Evolutionary conservation across 2,329 filamentous ascomycete species (phyloP).

Genomic region (Trichoderma sp.): DNA sequence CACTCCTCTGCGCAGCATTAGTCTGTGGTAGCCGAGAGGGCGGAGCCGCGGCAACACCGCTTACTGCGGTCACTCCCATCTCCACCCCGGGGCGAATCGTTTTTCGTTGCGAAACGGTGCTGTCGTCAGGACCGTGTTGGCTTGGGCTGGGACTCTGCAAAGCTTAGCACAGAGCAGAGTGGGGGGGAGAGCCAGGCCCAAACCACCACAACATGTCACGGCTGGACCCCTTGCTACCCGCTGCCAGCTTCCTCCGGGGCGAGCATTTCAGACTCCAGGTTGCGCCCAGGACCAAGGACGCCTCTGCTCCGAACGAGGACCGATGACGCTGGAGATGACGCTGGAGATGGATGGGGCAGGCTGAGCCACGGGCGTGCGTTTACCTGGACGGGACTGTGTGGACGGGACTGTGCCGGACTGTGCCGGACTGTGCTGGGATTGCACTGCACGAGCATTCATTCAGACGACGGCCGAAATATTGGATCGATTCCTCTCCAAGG

Average conservation of each 20-base stretch:
- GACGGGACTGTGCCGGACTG: no score
- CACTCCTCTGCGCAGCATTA: slow-evolving; percentile 4
- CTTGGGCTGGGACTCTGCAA: slow-evolving; percentile 2
- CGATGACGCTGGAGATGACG: slow-evolving; percentile 4
- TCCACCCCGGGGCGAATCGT: slow-evolving; percentile 12
- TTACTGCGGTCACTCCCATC: slow-evolving; percentile 26
- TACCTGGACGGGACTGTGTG: not conserved
- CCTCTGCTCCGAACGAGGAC: not conserved
- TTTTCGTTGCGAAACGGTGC: not conserved
- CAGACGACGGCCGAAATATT: not conserved
- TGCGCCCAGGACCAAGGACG: slow-evolving; percentile 1
- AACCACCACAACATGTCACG: slow-evolving; percentile 14
- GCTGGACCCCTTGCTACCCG: slow-evolving; percentile 9
- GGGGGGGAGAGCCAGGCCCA: not conserved
- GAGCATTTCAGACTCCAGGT: slow-evolving; percentile 2
- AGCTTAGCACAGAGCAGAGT: slow-evolving; percentile 9
- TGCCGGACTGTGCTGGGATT: no score
- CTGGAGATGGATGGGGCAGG: not conserved
- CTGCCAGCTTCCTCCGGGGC: slow-evolving; percentile 3
- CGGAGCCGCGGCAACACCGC: slow-evolving; percentile 25
- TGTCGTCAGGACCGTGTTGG: not conserved
- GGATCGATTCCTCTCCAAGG: not conserved
- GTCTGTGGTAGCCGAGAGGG: slow-evolving; percentile 13
- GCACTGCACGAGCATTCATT: no score
- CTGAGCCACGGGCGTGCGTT: not conserved